Evolutionary conservation across 495 filamentous ascomycete species (phyloP).

Genomic region (Penicillium cinerascens): DNA sequence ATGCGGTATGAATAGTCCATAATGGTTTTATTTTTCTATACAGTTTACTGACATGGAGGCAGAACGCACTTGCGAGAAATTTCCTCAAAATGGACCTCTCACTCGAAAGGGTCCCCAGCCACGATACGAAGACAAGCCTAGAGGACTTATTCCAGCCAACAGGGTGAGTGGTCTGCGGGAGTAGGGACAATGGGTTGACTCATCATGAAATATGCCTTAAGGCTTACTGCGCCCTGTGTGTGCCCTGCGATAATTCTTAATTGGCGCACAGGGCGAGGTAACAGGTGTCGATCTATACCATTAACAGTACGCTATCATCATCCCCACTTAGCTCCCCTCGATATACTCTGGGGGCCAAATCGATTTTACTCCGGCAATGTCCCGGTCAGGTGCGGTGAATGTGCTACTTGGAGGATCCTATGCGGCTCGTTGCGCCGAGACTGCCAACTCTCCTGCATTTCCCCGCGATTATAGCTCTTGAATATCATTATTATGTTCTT

Average conservation of each 20-base stretch:
- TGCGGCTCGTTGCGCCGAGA: no score
- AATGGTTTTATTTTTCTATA: not conserved
- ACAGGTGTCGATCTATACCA: constrained; percentile 8
- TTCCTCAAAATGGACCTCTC: constrained; percentile 34
- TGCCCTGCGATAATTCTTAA: not conserved
- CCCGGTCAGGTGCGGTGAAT: not conserved
- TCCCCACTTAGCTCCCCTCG: not conserved
- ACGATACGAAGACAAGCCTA: constrained; percentile 14
- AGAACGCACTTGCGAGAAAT: constrained; percentile 32
- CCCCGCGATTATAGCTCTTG: not conserved
- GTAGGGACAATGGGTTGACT: not conserved
- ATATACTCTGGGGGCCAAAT: not conserved
- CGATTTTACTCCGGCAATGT: not conserved
- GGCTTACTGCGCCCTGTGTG: not conserved
- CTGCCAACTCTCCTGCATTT: not conserved
- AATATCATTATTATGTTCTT: not conserved
- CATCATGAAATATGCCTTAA: not conserved
- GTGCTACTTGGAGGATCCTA: not conserved
- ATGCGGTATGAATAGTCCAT: constrained; percentile 47
- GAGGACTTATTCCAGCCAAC: constrained; percentile 19
- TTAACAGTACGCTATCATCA: constrained; percentile 2
- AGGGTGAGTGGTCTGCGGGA: constrained; percentile 3
- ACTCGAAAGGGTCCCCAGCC: not conserved
- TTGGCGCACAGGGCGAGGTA: not conserved
- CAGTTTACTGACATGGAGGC: not conserved